These are phyloP conservation scores for Pyrenophora tritici-repentis DNA, from an alignment of 2,329 filamentous ascomycete genomes.

Conservation along the genomic window DNA sequence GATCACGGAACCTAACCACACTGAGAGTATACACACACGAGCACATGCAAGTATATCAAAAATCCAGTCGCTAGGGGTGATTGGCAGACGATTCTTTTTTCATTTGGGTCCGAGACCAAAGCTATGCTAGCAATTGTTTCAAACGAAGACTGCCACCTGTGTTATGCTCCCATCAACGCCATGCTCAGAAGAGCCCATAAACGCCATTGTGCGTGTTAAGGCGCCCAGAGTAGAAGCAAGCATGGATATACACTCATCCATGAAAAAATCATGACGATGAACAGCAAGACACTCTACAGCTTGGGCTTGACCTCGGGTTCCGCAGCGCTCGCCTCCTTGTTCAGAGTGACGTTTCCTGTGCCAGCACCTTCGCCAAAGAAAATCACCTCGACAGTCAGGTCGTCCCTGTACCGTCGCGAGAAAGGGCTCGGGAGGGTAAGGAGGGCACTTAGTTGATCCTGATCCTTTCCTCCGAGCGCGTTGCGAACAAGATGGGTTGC, in stretches of 20 bases:
- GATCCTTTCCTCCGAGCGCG: conserved; percentile 88
- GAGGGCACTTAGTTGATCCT: conserved; percentile 90
- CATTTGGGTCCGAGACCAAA: neutral
- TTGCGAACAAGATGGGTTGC: conserved; percentile 96
- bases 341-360: conserved; percentile 78
- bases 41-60: neutral
- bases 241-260: neutral
- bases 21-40: conserved; percentile 1
- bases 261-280: neutral
- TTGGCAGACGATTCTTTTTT: no score
- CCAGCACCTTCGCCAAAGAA: conserved; percentile 88
- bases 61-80: no score
- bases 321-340: conserved; percentile 80
- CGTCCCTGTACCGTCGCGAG: conserved; percentile 90
- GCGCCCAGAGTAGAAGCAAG: conserved; percentile 1
- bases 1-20: conserved; percentile 13
- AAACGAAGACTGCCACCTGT: neutral
- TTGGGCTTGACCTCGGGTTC: conserved; percentile 55
- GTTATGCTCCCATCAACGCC: conserved; percentile 12
- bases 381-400: conserved; percentile 95
- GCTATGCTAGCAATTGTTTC: neutral
- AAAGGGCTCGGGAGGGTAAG: conserved; percentile 91
- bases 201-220: conserved; percentile 12
- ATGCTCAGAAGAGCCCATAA: conserved; percentile 11
- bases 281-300: conserved; percentile 40